Base-by-base conservation (phyloP, 495 filamentous ascomycete species). In the Parmelia sp. region DNA sequence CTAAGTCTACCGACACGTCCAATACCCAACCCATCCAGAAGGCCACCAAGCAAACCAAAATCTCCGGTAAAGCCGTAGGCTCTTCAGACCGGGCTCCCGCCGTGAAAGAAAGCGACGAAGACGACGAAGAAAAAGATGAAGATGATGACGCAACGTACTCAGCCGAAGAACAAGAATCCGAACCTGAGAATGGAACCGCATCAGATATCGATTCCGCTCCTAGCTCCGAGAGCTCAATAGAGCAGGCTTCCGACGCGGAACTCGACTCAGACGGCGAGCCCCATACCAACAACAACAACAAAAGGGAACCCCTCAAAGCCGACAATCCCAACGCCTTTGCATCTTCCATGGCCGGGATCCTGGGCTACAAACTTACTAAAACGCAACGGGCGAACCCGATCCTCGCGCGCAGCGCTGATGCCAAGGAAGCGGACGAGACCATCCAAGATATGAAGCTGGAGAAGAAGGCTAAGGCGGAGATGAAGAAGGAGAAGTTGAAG, bases 281-380 rank as follows among this genome's bases (percentile, higher is more conserved):
- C 35, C 55, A 25, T 47, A 33, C 58, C n/a, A 57, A 58, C 51
- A 9, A 62, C 40, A 55, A 62, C 40, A 55, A 39, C 3, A 47
- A 57, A 35, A 31, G 27, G 80, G 81, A 66, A 64, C 78, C 27
- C 81, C 78, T 74, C 9, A 94, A 96, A 73, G 90, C 91, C 66
- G 93, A 96, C 73, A 92, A 98, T 75, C 91, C 94, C 17, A 77
- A 81, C 62, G 91, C 89, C 56, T 97, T 98, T 77, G 89, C 92
- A 11, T 92, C 85, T 29, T 93, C 91, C 45, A 94, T 98, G 71
- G 85, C 87, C 68, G 91, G 91, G 71, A 97, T 98, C 76, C 82
- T 98, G 27, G 80, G 83, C 37, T 89, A 89, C 61, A 97, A 97
- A 76, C 80, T 97, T 4, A 86, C 92, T 0, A 86, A 83, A 11